Percentiles rank a stretch among this genome's conserved stretches.
phyloP scores from a whole-genome alignment of 306 rosid species.

The Myrica gale region DNA sequence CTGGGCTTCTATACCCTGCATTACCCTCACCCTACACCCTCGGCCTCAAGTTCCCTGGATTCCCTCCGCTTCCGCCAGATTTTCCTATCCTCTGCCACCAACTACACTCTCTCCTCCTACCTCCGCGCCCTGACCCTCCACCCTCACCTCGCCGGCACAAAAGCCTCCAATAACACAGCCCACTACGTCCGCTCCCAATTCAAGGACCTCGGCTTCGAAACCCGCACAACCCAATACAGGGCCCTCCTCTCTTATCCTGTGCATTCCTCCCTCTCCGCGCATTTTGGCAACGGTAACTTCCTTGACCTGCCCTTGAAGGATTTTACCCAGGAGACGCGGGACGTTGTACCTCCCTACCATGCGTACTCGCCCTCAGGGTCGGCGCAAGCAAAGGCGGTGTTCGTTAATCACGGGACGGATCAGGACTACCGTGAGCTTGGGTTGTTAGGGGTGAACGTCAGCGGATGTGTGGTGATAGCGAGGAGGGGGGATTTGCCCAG shows the following conservation, averaged over 20 bases:
- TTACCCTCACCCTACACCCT: conserved; percentile 35
- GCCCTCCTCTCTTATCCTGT: conserved; percentile 73
- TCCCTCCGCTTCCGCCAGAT: conserved; percentile 34
- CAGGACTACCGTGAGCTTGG: conserved; percentile 57
- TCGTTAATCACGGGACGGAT: conserved; percentile 68
- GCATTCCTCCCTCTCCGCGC: conserved; percentile 56
- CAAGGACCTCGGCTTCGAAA: conserved; percentile 40
- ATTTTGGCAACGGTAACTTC: conserved; percentile 44
- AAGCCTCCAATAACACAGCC: conserved; percentile 42
- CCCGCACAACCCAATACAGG: conserved; percentile 49
- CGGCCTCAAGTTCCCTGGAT: conserved; percentile 20
- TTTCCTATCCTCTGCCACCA: conserved; percentile 67
- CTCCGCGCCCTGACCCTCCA: conserved; percentile 74
- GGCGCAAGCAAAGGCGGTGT: conserved; percentile 50
- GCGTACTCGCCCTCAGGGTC: conserved; percentile 94
- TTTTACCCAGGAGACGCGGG: conserved; percentile 2
- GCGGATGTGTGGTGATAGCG: conserved; percentile 69
- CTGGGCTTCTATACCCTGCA: conserved; percentile 54
- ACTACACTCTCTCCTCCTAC: conserved; percentile 65
- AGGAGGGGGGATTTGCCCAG: conserved; percentile 62
- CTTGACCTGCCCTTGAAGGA: conserved; percentile 38
- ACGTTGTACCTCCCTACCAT: conserved; percentile 66
- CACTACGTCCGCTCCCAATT: conserved; percentile 52
- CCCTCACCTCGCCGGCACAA: conserved; percentile 95
- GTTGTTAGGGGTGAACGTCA: conserved; percentile 49